phyloP scores from a whole-genome alignment of 2,329 filamentous ascomycete species.

The Didymella segeticola region DNA sequence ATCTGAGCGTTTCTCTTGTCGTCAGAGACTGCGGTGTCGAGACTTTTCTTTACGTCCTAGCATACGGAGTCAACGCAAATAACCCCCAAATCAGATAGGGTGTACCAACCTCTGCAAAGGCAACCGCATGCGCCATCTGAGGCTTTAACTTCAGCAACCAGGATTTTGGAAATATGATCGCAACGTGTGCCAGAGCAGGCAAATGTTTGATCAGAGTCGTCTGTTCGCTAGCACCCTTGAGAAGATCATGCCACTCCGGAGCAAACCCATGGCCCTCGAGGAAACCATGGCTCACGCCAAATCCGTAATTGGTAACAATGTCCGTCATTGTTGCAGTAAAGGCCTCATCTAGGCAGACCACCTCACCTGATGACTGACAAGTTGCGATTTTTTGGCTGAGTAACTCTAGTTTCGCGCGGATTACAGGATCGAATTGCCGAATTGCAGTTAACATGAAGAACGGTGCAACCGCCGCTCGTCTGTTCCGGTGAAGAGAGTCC shows the following conservation, averaged over 20 bases:
- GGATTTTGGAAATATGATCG: neutral
- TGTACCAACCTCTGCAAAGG: neutral
- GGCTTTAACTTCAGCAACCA: neutral
- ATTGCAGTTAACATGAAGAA: neutral
- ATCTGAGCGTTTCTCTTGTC: neutral
- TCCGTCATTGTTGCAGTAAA: constrained; percentile 1
- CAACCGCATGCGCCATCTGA: neutral
- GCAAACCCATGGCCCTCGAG: neutral
- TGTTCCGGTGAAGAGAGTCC: neutral
- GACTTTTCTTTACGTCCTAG: neutral
- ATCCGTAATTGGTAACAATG: neutral
- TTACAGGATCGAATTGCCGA: neutral
- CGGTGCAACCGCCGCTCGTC: neutral
- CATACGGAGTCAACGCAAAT: no score
- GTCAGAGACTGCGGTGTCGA: neutral
- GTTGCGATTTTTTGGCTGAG: neutral
- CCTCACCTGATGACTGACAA: neutral
- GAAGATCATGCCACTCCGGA: neutral
- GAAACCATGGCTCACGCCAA: neutral
- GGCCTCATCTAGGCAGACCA: neutral
- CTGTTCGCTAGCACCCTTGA: neutral
- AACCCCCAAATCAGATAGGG: neutral
- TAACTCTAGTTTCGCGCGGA: neutral
- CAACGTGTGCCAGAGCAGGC: neutral
- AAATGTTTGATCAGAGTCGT: neutral